A percentile compares a stretch with the other conserved stretches of the same genome.
Conservation (phyloP, 257 asterid genomes). For the Linaria vulgaris region DNA sequence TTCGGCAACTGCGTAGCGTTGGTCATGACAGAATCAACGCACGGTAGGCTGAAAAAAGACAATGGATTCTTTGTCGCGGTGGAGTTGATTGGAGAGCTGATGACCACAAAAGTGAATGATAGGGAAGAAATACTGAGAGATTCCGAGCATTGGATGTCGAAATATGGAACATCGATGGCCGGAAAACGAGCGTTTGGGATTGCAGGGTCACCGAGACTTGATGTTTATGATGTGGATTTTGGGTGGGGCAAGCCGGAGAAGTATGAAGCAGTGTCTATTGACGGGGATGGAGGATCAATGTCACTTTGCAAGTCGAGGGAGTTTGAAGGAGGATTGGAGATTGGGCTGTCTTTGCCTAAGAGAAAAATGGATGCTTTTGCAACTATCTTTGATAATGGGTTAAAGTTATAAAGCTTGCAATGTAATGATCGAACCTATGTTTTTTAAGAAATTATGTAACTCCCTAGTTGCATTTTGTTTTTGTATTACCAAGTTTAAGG, state of each 20-base stretch:
- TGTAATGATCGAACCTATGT: not conserved
- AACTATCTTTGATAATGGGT: not conserved
- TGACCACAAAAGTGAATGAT: conserved; percentile 26
- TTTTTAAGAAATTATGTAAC: not conserved
- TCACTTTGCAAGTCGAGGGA: conserved; percentile 2
- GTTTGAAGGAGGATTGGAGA: conserved; percentile 4
- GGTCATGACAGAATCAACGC: conserved; percentile 11
- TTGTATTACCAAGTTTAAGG: too few relatives aligned
- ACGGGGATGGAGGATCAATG: not conserved
- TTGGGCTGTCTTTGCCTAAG: not conserved
- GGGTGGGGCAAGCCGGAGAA: conserved; percentile 2
- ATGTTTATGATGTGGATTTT: not conserved
- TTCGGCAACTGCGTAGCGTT: conserved; percentile 38
- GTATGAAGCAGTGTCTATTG: conserved; percentile 3
- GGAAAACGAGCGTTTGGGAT: conserved; percentile 35
- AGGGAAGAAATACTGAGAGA: conserved; percentile 26
- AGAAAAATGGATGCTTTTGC: not conserved
- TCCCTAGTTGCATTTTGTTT: not conserved
- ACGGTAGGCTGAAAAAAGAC: conserved; percentile 24
- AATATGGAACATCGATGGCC: not conserved
- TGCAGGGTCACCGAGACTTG: conserved; percentile 8
- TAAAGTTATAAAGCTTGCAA: not conserved
- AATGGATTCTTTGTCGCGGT: conserved; percentile 37
- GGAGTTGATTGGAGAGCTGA: conserved; percentile 32
- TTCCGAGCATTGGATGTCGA: conserved; percentile 32